phyloP scores from a whole-genome alignment of 108 stramenopile genomes.

The Conticribra weissflogii region DNA sequence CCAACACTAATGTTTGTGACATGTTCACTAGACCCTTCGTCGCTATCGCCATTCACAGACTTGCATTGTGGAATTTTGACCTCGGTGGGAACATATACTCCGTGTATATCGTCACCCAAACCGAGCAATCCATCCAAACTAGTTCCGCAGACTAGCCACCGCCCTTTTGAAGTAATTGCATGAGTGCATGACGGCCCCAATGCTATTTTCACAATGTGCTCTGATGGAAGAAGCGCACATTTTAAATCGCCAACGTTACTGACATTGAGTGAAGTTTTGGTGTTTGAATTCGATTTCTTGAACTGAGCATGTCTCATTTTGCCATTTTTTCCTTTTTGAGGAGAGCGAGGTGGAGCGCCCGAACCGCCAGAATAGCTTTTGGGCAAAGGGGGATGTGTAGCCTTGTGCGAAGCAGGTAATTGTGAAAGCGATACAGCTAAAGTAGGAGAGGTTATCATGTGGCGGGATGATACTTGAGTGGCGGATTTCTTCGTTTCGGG shows the following conservation, averaged over 20 bases:
- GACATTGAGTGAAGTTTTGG: too few relatives aligned
- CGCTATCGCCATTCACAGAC: too few relatives aligned
- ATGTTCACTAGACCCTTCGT: slow-evolving; percentile 33
- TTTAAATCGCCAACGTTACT: not conserved
- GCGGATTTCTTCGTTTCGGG: slow-evolving; percentile 1
- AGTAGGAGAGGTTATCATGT: slow-evolving; percentile 15
- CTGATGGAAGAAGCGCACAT: slow-evolving; percentile 21
- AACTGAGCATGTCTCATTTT: not conserved
- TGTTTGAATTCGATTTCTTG: slow-evolving; percentile 1
- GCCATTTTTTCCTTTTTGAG: slow-evolving; percentile 10
- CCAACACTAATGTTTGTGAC: slow-evolving; percentile 57
- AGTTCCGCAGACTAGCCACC: slow-evolving; percentile 67
- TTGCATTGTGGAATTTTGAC: slow-evolving; percentile 56
- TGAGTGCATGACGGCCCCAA: slow-evolving; percentile 74
- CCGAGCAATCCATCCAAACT: slow-evolving; percentile 78
- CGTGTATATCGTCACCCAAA: slow-evolving; percentile 40
- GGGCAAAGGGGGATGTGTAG: slow-evolving; percentile 21
- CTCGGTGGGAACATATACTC: slow-evolving; percentile 50
- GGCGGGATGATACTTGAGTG: slow-evolving; percentile 1
- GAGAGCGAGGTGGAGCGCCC: slow-evolving; percentile 24
- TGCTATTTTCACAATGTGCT: slow-evolving; percentile 59
- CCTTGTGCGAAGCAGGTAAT: not conserved
- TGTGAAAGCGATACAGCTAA: slow-evolving; percentile 23
- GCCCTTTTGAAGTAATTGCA: slow-evolving; percentile 65
- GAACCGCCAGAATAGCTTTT: slow-evolving; percentile 1